These are phyloP conservation scores for Mortierella sp. DNA, from an alignment of 371 early-diverging fungal species.

Conservation along the genomic window DNA sequence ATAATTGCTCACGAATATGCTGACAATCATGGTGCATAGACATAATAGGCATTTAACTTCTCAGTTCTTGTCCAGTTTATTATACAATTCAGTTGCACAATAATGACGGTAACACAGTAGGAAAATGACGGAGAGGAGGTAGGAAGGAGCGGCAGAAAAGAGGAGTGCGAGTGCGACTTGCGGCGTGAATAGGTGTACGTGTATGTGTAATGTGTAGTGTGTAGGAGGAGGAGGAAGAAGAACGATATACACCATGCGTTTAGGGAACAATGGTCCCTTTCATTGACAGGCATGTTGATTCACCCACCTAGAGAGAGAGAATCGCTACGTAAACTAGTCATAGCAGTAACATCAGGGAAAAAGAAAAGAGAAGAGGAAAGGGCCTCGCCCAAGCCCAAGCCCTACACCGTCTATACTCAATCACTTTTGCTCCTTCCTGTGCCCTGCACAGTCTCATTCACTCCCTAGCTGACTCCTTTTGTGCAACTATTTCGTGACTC, in stretches of 20 bases:
- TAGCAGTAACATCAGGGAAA: no score
- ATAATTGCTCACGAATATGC: neutral
- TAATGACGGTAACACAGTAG: neutral
- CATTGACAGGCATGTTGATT: neutral
- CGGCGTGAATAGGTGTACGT: neutral
- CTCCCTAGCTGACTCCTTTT: neutral
- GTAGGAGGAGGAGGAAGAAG: neutral
- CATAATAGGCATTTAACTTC: neutral
- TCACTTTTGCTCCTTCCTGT: neutral
- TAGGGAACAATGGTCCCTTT: neutral
- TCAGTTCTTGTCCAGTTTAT: neutral
- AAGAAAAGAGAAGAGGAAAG: neutral
- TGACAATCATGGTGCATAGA: neutral
- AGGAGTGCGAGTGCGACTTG: neutral
- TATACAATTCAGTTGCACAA: neutral
- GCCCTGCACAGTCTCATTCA: neutral
- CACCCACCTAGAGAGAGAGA: neutral
- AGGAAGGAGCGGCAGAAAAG: neutral
- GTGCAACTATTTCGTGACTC: neutral
- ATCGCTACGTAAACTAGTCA: no score
- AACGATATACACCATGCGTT: neutral
- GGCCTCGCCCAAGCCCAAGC: neutral
- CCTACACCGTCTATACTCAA: neutral
- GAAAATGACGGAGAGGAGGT: neutral
- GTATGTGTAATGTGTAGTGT: neutral